phyloP scores from a whole-genome alignment of 805 yeast genomes.

The Zygotorulaspora danielsina region DNA sequence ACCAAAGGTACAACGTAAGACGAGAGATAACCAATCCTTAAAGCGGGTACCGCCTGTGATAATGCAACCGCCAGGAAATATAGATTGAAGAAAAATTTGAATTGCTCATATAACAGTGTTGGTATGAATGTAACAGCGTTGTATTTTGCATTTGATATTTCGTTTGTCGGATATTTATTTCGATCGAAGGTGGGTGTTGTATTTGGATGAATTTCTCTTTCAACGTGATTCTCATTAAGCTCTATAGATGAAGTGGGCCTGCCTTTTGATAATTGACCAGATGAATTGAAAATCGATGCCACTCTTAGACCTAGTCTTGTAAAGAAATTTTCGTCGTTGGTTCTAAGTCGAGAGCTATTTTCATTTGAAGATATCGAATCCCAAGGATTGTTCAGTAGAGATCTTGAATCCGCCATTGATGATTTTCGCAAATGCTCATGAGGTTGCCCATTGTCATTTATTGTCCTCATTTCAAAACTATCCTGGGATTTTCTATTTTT shows the following conservation, averaged over 20 bases:
- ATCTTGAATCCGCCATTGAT: conserved; percentile 20
- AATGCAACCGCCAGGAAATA: conserved; percentile 90
- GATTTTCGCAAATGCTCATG: conserved; percentile 14
- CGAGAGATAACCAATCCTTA: conserved; percentile 88
- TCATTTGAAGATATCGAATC: background rate
- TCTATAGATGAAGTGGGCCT: conserved; percentile 17
- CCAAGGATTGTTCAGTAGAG: conserved; percentile 16
- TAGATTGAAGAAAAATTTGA: conserved; percentile 91
- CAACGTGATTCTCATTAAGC: conserved; percentile 21
- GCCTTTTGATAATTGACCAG: conserved; percentile 8
- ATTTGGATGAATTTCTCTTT: conserved; percentile 43
- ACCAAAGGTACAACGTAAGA: conserved; percentile 92
- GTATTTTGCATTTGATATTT: conserved; percentile 91
- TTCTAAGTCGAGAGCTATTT: conserved; percentile 1
- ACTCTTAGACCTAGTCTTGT: conserved; percentile 1
- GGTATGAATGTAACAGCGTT: conserved; percentile 86
- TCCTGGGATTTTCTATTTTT: conserved; percentile 28
- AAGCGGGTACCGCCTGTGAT: conserved; percentile 83
- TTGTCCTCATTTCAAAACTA: conserved; percentile 31
- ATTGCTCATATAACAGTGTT: conserved; percentile 85
- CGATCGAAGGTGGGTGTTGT: conserved; percentile 38
- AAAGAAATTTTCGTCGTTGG: background rate
- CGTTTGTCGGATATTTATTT: conserved; percentile 55
- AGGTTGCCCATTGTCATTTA: conserved; percentile 15
- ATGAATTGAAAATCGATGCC: conserved; percentile 7